Base-by-base conservation (phyloP, 441 rosid species). In the Euphorbia corollata region DNA sequence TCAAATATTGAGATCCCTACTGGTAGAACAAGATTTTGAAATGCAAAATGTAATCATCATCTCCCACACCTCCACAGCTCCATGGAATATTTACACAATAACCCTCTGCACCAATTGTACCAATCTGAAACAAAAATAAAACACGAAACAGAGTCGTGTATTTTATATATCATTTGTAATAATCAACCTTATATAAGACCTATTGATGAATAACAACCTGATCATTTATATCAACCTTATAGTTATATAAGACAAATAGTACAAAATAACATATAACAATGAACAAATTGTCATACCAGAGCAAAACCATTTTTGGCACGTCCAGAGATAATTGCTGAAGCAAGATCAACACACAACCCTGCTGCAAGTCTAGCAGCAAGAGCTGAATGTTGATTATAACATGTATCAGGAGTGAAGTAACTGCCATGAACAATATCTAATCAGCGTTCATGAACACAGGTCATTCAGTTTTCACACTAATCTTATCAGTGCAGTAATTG, bases 351-450 rank as follows among this genome's bases (percentile, higher is more conserved):
- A 80, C 99, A 91, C 73, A 91, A 75, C 68, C 98, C 99, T n/a
- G 99, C 97, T 70, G 98, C 99, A 84, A 91, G 89, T 82, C 99
- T 87, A 71, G 99, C 98, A 83, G 98, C 97, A 75, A 73, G 56
- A 38, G 99, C 98, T 79, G 99, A 94, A 82, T 94, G 87, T 76
- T 87, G 96, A 83, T 94, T 94, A 32, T 82, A 94, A 79, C 90
- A 94, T 3, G 99, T 94, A 76, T 94, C 98, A 32, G 96, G 81
- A 63, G 99, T 94, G 82, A 91, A 94, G 79, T 91, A 94, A 79
- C 98, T 94, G 92, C 81, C 81, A 61, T 30, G 13, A 73, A 70
- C 69, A 64, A 69, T 41, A 27, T 1, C 32, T 1, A 30, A 67
- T 64, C 59, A 53, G 27, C 48, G 60, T 68, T 24, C 11, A 71